Conservation (phyloP, 225 moss, liverwort and hornwort genomes). For the Thuidium tamariscinum region DNA sequence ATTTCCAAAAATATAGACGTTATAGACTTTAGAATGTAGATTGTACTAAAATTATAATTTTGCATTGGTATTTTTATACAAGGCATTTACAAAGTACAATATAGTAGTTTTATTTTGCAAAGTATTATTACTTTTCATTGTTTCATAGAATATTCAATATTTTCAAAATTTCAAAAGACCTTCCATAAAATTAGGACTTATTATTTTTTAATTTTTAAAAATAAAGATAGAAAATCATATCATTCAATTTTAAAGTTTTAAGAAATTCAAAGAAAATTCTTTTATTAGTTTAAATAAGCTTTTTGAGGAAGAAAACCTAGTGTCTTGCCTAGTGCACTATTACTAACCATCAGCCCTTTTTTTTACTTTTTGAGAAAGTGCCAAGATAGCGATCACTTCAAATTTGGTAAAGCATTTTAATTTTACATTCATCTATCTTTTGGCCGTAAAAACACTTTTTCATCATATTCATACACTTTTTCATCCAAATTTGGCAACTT, state of each 20-base stretch:
- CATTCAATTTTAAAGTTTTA: no score
- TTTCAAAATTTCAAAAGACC: neutral
- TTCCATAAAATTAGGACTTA: neutral
- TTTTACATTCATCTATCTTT: no score
- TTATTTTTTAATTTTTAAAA: accelerated
- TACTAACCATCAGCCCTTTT: no score
- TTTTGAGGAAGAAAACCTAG: accelerated
- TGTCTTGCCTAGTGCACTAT: neutral
- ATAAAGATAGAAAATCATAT: neutral
- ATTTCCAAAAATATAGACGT: accelerated
- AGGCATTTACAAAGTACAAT: neutral
- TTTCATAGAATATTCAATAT: neutral
- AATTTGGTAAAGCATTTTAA: no score
- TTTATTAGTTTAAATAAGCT: neutral
- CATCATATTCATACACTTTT: no score
- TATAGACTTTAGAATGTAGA: no score
- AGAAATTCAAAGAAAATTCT: neutral
- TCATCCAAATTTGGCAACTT: no score
- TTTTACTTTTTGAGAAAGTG: no score
- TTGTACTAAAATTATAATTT: neutral
- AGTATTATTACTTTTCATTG: accelerated
- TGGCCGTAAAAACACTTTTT: no score
- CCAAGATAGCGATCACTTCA: no score
- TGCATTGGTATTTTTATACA: neutral
- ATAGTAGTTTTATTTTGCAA: neutral